Evolutionary conservation across 2,329 filamentous ascomycete genomes (phyloP).

Genomic region (Lecanoromycetidae sp.): DNA sequence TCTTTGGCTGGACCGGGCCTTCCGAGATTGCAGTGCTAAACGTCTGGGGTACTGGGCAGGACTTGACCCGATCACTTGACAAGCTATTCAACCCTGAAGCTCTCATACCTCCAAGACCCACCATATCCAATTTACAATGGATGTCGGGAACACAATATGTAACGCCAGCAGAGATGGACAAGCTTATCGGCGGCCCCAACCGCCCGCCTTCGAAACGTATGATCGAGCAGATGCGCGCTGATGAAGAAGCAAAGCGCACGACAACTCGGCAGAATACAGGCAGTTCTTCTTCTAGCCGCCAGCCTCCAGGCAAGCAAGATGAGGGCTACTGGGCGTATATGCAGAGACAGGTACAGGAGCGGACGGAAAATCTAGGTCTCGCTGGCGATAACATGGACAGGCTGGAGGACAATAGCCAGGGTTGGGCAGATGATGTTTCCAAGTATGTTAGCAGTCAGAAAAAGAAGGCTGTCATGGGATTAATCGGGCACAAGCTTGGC

Average conservation of each 20-base stretch:
- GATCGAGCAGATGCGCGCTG: constrained; percentile 64
- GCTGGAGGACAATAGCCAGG: constrained; percentile 65
- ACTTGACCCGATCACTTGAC: constrained; percentile 50
- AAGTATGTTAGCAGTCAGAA: constrained; percentile 85
- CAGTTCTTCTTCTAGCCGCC: constrained; percentile 18
- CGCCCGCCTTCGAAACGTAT: constrained; percentile 81
- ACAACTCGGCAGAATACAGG: constrained; percentile 23
- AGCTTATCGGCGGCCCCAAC: constrained; percentile 79
- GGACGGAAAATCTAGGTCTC: constrained; percentile 74
- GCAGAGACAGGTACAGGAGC: constrained; percentile 73
- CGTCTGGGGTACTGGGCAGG: constrained; percentile 65
- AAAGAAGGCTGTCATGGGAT: constrained; percentile 63
- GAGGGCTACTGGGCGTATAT: constrained; percentile 66
- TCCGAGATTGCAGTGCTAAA: constrained; percentile 75
- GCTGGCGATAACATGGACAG: constrained; percentile 77
- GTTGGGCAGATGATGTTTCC: constrained; percentile 76
- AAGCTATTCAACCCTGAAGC: constrained; percentile 67
- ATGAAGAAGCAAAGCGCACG: constrained; percentile 47
- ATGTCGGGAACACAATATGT: constrained; percentile 89
- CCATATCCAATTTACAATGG: constrained; percentile 93
- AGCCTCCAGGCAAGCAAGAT: constrained; percentile 37
- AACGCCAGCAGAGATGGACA: constrained; percentile 72
- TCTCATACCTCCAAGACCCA: constrained; percentile 65
- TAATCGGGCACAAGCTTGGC: constrained; percentile 14
- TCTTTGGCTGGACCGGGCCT: constrained; percentile 80